A percentile compares a stretch with the other conserved stretches of the same genome.
phyloP scores from a whole-genome alignment of 352 stramenopile genomes.

The Blastocystis sp. region DNA sequence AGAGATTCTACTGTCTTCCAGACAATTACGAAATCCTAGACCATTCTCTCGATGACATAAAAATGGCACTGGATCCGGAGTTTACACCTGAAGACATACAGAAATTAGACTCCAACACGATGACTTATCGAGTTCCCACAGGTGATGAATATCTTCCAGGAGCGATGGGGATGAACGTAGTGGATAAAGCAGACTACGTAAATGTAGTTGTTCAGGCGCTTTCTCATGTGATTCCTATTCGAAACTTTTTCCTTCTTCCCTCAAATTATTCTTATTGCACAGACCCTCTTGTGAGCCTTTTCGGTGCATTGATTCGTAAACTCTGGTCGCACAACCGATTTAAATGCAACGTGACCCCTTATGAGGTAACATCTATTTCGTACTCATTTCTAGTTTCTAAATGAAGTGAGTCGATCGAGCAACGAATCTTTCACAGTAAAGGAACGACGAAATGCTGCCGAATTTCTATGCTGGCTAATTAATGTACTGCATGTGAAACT shows the following conservation, averaged over 20 bases:
- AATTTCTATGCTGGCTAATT: conserved; percentile 92
- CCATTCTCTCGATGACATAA: conserved; percentile 86
- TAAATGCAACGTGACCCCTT: conserved; percentile 90
- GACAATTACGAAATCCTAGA: conserved; percentile 97
- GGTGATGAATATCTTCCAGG: conserved; percentile 90
- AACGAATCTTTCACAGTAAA: conserved; percentile 92
- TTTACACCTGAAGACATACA: conserved; percentile 78
- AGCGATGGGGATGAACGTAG: conserved; percentile 93
- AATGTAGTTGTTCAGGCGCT: conserved; percentile 92
- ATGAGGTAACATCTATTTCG: conserved; percentile 71
- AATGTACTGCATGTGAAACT: conserved; percentile 81
- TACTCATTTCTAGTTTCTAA: conserved; percentile 58
- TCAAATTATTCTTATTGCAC: conserved; percentile 63
- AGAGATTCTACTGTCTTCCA: conserved; percentile 86
- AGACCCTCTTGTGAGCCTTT: conserved; percentile 75
- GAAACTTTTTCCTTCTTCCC: conserved; percentile 86
- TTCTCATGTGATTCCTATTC: conserved; percentile 83
- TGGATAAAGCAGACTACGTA: conserved; percentile 93
- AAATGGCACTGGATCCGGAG: conserved; percentile 79
- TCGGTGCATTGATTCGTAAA: conserved; percentile 89
- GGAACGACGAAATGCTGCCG: conserved; percentile 82
- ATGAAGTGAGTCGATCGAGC: conserved; percentile 80
- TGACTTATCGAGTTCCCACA: conserved; percentile 85
- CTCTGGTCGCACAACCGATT: conserved; percentile 95
- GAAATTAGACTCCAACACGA: conserved; percentile 80